These are phyloP conservation scores for Xerocomus nothofagi DNA, from an alignment of 1,284 basidiomycete genomes.

Conservation along the genomic window DNA sequence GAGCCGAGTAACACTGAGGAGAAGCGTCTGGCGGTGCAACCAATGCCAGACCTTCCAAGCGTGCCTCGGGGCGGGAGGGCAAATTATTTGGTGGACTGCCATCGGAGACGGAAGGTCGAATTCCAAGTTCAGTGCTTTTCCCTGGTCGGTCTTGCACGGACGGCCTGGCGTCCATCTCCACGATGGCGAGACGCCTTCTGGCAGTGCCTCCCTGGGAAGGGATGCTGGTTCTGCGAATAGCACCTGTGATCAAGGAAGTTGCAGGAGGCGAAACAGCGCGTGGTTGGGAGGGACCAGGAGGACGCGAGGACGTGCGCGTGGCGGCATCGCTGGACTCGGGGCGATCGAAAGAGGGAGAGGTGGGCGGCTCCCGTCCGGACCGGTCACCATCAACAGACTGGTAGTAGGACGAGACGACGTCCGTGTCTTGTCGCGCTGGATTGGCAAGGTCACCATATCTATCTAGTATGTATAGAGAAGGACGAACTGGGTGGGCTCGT, in stretches of 20 bases:
- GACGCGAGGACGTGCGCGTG: conserved; percentile 10
- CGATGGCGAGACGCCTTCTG: conserved; percentile 64
- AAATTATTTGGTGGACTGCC: conserved; percentile 33
- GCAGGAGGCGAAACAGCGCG: conserved; percentile 33
- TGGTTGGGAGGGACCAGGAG: conserved; percentile 12
- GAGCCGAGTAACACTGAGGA: conserved; percentile 49
- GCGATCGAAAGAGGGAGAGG: conserved; percentile 35
- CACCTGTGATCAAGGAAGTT: conserved; percentile 16
- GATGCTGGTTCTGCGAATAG: conserved; percentile 45
- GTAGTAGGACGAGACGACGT: conserved; percentile 40
- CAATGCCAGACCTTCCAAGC: conserved; percentile 56
- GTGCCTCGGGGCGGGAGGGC: conserved; percentile 44
- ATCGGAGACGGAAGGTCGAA: conserved; percentile 26
- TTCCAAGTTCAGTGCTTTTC: conserved; percentile 29
- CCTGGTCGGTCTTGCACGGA: conserved; percentile 25
- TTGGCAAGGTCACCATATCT: conserved; percentile 1
- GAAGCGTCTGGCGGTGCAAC: conserved; percentile 68
- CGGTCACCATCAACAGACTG: conserved; percentile 26
- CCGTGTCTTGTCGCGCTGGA: conserved; percentile 29
- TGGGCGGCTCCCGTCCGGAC: conserved; percentile 3
- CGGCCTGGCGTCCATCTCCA: conserved; percentile 48
- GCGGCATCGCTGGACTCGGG: conserved; percentile 38
- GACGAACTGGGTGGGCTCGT: conserved; percentile 18
- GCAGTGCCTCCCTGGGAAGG: conserved; percentile 60
- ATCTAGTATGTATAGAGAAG: neutral